These are phyloP conservation scores for Syncephalastrum sp. DNA, from an alignment of 371 early-diverging fungal genomes.

Conservation along the genomic window DNA sequence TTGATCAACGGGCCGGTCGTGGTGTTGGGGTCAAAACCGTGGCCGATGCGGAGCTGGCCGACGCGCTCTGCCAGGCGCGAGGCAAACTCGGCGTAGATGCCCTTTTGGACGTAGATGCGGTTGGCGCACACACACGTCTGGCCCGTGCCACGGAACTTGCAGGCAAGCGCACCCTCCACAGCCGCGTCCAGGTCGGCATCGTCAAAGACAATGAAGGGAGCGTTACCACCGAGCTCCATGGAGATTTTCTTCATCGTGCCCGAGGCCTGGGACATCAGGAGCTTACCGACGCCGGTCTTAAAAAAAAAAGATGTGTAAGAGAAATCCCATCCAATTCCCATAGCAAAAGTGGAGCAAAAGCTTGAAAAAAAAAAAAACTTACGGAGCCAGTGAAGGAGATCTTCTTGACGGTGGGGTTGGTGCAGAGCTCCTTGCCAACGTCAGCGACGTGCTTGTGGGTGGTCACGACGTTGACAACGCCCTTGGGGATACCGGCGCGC, in stretches of 20 bases:
- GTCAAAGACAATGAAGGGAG: constrained; percentile 90
- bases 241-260: constrained; percentile 78
- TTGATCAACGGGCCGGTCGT: constrained; percentile 85
- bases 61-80: constrained; percentile 52
- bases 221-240: constrained; percentile 85
- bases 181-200: constrained; percentile 72
- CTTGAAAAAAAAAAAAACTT: constrained; percentile 18
- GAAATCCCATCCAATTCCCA: constrained; percentile 1
- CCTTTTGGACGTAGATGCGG: constrained; percentile 82
- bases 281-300: constrained; percentile 69
- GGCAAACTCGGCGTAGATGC: constrained; percentile 72
- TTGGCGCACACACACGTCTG: constrained; percentile 89
- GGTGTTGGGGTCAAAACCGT: constrained; percentile 64
- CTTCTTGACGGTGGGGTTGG: constrained; percentile 65
- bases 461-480: constrained; percentile 82
- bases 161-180: constrained; percentile 59
- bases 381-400: constrained; percentile 85
- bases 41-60: constrained; percentile 66
- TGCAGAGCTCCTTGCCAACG: constrained; percentile 69
- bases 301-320: not conserved
- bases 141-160: constrained; percentile 87
- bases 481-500: constrained; percentile 86
- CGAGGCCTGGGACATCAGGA: constrained; percentile 69
- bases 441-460: constrained; percentile 59
- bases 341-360: not conserved